Conservation (phyloP, 192 early-diverging fungal genomes). For the Coemansia sp. region DNA sequence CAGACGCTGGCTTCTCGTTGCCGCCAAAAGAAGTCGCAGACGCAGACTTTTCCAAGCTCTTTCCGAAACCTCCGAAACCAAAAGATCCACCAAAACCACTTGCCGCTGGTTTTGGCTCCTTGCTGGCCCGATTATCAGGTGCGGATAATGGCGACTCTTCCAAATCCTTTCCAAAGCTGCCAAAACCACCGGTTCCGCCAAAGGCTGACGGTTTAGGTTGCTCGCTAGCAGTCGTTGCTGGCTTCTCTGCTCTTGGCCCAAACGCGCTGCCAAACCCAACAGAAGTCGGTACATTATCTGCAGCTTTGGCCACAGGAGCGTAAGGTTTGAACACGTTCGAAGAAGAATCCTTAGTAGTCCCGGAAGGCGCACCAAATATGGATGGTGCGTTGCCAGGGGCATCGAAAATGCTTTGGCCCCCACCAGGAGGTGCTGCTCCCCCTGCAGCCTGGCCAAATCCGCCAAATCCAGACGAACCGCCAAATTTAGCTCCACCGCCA, state of each 20-base stretch:
- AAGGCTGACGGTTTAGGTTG: background rate
- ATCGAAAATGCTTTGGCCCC: slow-evolving; percentile 40
- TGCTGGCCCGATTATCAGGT: background rate
- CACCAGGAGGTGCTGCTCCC: background rate
- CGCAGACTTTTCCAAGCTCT: background rate
- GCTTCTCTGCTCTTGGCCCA: background rate
- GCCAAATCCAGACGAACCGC: slow-evolving; percentile 21
- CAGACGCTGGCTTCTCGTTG: background rate
- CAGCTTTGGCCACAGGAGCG: slow-evolving; percentile 4
- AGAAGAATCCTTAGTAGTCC: background rate
- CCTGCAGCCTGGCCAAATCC: slow-evolving; percentile 13
- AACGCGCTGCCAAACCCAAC: slow-evolving; percentile 5
- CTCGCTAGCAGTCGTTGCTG: background rate
- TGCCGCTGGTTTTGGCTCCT: background rate
- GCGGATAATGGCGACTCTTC: background rate
- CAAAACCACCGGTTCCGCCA: background rate
- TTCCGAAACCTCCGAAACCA: slow-evolving; percentile 1
- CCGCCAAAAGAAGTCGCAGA: background rate
- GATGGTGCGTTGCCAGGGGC: slow-evolving; percentile 18
- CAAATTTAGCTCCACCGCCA: slow-evolving; percentile 30
- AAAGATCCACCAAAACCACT: background rate
- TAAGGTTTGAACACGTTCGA: background rate
- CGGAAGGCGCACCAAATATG: slow-evolving; percentile 28
- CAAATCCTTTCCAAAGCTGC: slow-evolving; percentile 2
- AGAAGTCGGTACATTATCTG: background rate